Evolutionary conservation across 2,329 filamentous ascomycete genomes (phyloP), one percentile per base, ranked within the genome.

Genomic region (Exophiala spinifera): DNA sequence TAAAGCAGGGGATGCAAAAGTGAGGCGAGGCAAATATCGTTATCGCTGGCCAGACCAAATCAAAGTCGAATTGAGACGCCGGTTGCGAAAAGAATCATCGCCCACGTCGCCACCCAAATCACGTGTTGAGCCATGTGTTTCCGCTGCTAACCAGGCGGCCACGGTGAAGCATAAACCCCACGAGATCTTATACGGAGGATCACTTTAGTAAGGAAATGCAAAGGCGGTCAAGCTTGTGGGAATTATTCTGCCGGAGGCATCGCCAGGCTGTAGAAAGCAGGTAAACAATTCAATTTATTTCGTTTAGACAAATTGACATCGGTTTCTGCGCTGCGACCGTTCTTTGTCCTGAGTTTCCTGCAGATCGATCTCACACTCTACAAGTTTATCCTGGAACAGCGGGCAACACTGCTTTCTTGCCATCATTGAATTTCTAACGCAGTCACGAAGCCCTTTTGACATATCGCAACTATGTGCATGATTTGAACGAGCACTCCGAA

Each of bases 381-480:
- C 28, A 31, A n/a, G 28, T 31, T 6, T 11, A 31, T 31, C 28
- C 10, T 31, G 28, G 23, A 31, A 31, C 28, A 31, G 7, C 3
- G 28, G 28, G 28, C 10, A 31, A 10, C 28, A 31, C 7, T 31
- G 28, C 11, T 10, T 10, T 31, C 28, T 31, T 31, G 28, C 28
- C 6, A 31, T 31, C 28, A 8, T 31, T 31, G 28, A 10, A 5
- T 10, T 10, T 31, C 28, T 11, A 31, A 31, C 6, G 28, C 28
- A 31, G 8, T 31, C 28, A 31, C 28, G 28, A 31, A 31, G 28
- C 28, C 28, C 20, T 47, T 28, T 34, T 47, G 45, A 25, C 20
- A n/a, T 36, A 21, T 25, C 14, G 23, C 34, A 28, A 52, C 36
- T 21, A 51, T 53, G 47, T 43, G 23, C 14, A 43, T 33, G 39